These are phyloP conservation scores for Fusarium ambrosium DNA, from an alignment of 2,329 filamentous ascomycete genomes.

Conservation along the genomic window DNA sequence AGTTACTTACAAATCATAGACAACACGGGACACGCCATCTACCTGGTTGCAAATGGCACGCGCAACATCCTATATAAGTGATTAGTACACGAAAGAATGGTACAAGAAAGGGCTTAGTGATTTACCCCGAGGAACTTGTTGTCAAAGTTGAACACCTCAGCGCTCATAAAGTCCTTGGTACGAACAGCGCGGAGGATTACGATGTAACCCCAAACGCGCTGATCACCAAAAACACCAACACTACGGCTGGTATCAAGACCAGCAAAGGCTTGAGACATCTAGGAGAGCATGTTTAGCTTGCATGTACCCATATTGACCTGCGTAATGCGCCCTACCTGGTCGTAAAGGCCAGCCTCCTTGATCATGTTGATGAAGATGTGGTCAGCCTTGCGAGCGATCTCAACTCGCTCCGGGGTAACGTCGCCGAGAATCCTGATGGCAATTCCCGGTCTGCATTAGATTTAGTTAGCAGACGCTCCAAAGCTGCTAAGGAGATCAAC, in stretches of 20 bases:
- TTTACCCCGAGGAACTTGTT: not conserved
- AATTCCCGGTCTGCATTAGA: not conserved
- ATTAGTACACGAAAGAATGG: not conserved
- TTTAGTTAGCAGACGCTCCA: not conserved
- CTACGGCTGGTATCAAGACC: not conserved
- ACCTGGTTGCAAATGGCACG: not conserved
- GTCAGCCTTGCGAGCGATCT: not conserved
- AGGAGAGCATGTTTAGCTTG: not conserved
- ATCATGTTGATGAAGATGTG: not conserved
- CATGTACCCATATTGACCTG: not conserved
- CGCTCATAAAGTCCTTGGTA: not conserved
- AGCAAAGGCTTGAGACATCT: not conserved
- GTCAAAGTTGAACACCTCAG: not conserved
- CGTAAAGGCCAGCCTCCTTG: not conserved
- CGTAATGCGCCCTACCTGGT: not conserved
- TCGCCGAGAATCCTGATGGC: not conserved
- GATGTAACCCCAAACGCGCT: not conserved
- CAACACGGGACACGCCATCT: not conserved
- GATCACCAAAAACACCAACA: not conserved
- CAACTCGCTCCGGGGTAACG: not conserved
- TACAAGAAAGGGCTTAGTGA: not conserved
- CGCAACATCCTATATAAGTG: not conserved
- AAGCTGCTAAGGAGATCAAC: not conserved
- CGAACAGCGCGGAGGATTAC: not conserved
- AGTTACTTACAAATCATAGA: not conserved